Evolutionary conservation across 1,284 basidiomycete genomes (phyloP), one percentile per base, ranked within the genome.

Genomic region (Cerioporus squamosus): DNA sequence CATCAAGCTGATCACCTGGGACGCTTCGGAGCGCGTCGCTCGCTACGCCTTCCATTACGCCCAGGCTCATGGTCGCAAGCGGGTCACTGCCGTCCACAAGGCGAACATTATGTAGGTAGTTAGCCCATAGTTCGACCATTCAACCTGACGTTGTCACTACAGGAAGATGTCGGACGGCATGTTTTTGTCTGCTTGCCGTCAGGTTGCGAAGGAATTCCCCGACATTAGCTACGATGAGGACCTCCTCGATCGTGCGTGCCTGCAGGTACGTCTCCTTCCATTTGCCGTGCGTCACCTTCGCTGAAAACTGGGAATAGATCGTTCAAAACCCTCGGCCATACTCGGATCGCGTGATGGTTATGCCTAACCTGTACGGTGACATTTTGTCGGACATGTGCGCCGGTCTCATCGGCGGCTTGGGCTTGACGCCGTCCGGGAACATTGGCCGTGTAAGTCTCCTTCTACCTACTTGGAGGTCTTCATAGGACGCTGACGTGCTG

Each of bases 151-250:
- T 17, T 46, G 48, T 40, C 36, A 22, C 18, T 55, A 23, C 50
- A 93, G 91, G 94, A 98, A 98, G 88, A 95, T 98, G 93, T 98
- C 96, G 23, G 97, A 99, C 76, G 97, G 97, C 68, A 98, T 99
- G 95, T 99, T 99, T 85, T 81, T 99, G 75, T 93, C 93, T 55
- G 97, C 97, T 44, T 99, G 97, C 79, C 92, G 97, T 64, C 91
- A 95, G 71, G 94, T 99, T 40, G 92, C 97, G 29, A 95, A 97
- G 76, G 95, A 96, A 63, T 99, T 92, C 85, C 97, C 97, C 39
- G 87, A 92, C 63, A 89, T 99, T 70, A 79, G 81, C 40, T 99
- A 99, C 76, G 96, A 98, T 75, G 97, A 99, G 78, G 97, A 99
- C 77, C 83, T 99, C 48, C 83, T 99, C 64, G 97, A 99, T 78